These are phyloP conservation scores for Cyberlindnera suaveolens DNA, from an alignment of 805 yeast genomes.

Conservation along the genomic window DNA sequence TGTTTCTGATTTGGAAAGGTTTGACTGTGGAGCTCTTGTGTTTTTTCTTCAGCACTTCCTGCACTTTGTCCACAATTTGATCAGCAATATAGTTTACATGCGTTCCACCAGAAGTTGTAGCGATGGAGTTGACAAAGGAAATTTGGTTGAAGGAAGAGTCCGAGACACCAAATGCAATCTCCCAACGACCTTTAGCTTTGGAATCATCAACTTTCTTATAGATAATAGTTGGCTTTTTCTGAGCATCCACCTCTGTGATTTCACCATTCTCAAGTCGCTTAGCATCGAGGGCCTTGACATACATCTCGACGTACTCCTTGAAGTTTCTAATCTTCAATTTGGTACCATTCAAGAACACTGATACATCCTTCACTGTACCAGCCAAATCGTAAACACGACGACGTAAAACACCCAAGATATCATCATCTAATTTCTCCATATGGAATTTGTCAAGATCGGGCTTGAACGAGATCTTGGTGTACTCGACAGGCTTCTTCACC, in stretches of 20 bases:
- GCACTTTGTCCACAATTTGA: constrained; percentile 71
- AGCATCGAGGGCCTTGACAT: constrained; percentile 66
- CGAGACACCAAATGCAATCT: constrained; percentile 88
- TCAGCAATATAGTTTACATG: constrained; percentile 86
- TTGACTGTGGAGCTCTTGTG: constrained; percentile 62
- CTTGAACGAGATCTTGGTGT: constrained; percentile 78
- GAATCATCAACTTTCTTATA: constrained; percentile 70
- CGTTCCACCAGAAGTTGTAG: constrained; percentile 95
- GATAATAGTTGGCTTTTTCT: constrained; percentile 54
- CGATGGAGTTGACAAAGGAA: constrained; percentile 95
- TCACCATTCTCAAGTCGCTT: constrained; percentile 26
- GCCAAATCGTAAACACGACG: constrained; percentile 95
- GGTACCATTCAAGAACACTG: constrained; percentile 71
- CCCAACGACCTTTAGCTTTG: constrained; percentile 61
- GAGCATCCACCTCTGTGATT: constrained; percentile 29
- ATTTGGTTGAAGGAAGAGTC: constrained; percentile 89
- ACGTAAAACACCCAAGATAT: constrained; percentile 74
- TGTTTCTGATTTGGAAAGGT: constrained; percentile 83
- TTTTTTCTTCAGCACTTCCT: constrained; percentile 68
- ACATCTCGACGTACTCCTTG: constrained; percentile 84
- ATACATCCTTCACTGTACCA: constrained; percentile 84
- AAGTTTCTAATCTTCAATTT: constrained; percentile 65
- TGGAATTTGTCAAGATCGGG: constrained; percentile 84
- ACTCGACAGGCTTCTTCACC: constrained; percentile 52
- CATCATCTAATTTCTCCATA: constrained; percentile 81